Evolutionary conservation across 768 basidiomycete genomes (phyloP).

Genomic region (Botryobasidium botryosum): DNA sequence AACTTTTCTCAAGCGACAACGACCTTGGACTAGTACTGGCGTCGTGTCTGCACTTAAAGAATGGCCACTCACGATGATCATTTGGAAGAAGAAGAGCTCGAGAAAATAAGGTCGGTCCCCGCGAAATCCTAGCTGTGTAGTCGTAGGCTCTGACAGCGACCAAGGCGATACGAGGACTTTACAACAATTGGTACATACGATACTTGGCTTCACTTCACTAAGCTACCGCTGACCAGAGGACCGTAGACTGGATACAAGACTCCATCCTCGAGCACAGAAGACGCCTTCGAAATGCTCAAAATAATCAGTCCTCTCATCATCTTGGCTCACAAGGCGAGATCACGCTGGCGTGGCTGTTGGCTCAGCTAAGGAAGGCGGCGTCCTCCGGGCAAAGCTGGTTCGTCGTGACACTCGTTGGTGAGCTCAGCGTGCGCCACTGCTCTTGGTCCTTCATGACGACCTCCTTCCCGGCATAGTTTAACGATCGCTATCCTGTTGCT

Average conservation of each 20-base stretch:
- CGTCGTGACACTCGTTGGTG: constrained; percentile 77
- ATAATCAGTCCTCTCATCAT: no score
- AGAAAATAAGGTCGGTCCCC: constrained; percentile 38
- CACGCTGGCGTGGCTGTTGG: constrained; percentile 42
- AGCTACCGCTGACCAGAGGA: constrained; percentile 9
- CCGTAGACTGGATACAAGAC: constrained; percentile 90
- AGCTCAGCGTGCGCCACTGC: constrained; percentile 19
- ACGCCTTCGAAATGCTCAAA: constrained; percentile 44
- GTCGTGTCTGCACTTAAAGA: no score
- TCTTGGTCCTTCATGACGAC: background rate
- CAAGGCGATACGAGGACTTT: constrained; percentile 87
- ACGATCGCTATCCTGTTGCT: background rate
- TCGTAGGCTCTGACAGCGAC: constrained; percentile 12
- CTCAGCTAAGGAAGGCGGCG: constrained; percentile 38
- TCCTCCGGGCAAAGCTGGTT: constrained; percentile 82
- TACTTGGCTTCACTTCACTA: constrained; percentile 7
- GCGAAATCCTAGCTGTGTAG: background rate
- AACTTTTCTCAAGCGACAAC: no score
- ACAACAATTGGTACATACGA: constrained; percentile 64
- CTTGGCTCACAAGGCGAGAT: constrained; percentile 34
- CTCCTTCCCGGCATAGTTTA: no score
- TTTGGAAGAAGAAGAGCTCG: constrained; percentile 45
- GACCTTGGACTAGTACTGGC: no score
- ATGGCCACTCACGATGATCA: no score
- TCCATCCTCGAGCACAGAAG: constrained; percentile 75